Evolutionary conservation across 2,329 filamentous ascomycete species (phyloP).

Genomic region (Trichoderma asperellum): DNA sequence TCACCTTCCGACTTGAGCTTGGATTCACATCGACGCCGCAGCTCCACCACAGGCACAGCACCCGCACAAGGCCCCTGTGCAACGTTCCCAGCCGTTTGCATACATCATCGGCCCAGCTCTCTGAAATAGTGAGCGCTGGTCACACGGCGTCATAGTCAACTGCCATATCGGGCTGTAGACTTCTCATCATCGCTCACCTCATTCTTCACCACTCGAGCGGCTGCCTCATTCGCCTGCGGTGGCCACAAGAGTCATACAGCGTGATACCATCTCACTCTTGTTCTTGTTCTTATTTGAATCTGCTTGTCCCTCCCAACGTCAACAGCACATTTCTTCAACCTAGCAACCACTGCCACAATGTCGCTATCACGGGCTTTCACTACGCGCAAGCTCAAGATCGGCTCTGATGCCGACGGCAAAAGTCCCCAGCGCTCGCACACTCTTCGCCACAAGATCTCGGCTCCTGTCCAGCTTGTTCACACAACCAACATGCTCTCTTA

Average conservation of each 20-base stretch:
- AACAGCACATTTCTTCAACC: not conserved
- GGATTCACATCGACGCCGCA: constrained; percentile 23
- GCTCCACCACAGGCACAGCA: constrained; percentile 7
- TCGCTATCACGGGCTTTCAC: constrained; percentile 73
- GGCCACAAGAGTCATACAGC: constrained; percentile 12
- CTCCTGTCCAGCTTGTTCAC: constrained; percentile 82
- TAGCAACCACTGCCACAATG: constrained; percentile 42
- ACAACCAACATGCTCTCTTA: constrained; percentile 97
- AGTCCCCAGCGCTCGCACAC: constrained; percentile 45
- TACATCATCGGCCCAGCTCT: constrained; percentile 21
- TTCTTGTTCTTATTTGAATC: not conserved
- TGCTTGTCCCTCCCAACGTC: constrained; percentile 4
- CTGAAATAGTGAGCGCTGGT: constrained; percentile 18
- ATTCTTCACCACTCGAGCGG: not conserved
- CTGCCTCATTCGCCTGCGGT: constrained; percentile 16
- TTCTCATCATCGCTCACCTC: constrained; percentile 14
- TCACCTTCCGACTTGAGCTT: constrained; percentile 30
- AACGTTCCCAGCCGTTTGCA: constrained; percentile 24
- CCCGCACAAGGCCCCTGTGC: constrained; percentile 19
- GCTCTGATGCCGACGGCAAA: constrained; percentile 48
- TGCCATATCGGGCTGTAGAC: constrained; percentile 28
- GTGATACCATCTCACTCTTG: constrained; percentile 1
- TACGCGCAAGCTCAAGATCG: constrained; percentile 65
- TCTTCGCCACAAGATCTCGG: constrained; percentile 77
- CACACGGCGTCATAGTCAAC: constrained; percentile 27